These are phyloP conservation scores for Suhomyces atakaporum DNA, from an alignment of 1,139 yeast species.

Conservation along the genomic window DNA sequence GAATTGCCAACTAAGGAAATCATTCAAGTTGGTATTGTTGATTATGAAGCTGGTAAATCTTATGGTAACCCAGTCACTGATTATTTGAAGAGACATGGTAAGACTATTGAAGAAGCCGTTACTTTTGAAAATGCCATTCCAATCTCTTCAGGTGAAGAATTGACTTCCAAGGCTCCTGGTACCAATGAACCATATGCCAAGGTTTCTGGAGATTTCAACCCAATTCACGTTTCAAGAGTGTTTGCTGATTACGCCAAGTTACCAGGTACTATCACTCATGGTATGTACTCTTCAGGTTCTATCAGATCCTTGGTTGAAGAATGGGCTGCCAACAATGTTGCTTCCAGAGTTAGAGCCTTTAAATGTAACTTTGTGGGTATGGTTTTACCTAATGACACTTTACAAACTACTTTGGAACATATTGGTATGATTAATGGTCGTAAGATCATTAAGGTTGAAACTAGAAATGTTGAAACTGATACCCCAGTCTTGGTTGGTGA, in stretches of 20 bases:
- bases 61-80: slow-evolving; percentile 98
- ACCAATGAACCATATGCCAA: slow-evolving; percentile 95
- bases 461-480: slow-evolving; percentile 78
- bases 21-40: slow-evolving; percentile 82
- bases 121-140: slow-evolving; percentile 90
- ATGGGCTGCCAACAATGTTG: slow-evolving; percentile 98
- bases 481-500: slow-evolving; percentile 83
- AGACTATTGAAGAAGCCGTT: slow-evolving; percentile 91
- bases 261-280: slow-evolving; percentile 98
- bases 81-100: slow-evolving; percentile 87
- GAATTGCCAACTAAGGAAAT: slow-evolving; percentile 94
- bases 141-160: slow-evolving; percentile 74
- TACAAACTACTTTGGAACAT: slow-evolving; percentile 88
- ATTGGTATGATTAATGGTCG: slow-evolving; percentile 99
- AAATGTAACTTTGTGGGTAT: slow-evolving; percentile 89
- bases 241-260: slow-evolving; percentile 90
- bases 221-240: slow-evolving; percentile 95
- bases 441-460: slow-evolving; percentile 91
- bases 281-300: slow-evolving; percentile 97
- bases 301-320: slow-evolving; percentile 94
- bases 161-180: slow-evolving; percentile 74
- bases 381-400: slow-evolving; percentile 94
- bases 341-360: slow-evolving; percentile 94
- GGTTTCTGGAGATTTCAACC: slow-evolving; percentile 97
- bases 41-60: slow-evolving; percentile 88